Evolutionary conservation across 495 filamentous ascomycete genomes (phyloP).

Genomic region (Penicillium egyptiacum): DNA sequence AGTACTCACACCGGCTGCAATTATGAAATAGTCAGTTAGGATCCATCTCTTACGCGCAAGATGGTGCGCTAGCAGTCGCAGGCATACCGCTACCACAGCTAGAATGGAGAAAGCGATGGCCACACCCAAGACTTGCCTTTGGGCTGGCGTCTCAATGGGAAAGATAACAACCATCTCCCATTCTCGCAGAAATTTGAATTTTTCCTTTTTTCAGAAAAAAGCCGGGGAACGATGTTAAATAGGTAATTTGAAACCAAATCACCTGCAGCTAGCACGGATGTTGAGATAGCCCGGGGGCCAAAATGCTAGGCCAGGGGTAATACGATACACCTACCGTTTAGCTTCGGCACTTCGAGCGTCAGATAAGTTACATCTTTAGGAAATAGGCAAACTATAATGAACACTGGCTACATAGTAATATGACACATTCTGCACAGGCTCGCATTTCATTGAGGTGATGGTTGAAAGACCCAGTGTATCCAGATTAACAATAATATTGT

Average conservation of each 20-base stretch:
- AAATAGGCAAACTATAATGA: neutral
- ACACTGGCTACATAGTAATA: too few relatives aligned
- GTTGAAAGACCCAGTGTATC: neutral
- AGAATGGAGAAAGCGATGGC: neutral
- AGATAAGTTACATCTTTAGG: neutral
- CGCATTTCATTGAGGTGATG: neutral
- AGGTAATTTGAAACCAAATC: neutral
- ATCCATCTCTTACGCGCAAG: neutral
- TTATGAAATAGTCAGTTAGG: neutral
- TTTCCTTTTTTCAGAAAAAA: too few relatives aligned
- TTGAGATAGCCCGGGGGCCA: neutral
- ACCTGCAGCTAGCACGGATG: neutral
- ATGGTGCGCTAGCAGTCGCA: neutral
- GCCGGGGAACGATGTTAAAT: neutral
- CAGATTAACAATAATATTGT: neutral
- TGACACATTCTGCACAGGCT: neutral
- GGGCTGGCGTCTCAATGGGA: neutral
- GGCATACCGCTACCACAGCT: neutral
- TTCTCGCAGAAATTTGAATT: neutral
- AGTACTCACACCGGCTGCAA: neutral
- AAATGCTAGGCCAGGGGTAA: neutral
- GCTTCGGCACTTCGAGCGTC: neutral
- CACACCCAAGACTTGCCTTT: neutral
- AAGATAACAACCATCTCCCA: neutral
- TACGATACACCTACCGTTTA: neutral